phyloP scores from a whole-genome alignment of 2,329 filamentous ascomycete species.

The Sporothrix inflata region DNA sequence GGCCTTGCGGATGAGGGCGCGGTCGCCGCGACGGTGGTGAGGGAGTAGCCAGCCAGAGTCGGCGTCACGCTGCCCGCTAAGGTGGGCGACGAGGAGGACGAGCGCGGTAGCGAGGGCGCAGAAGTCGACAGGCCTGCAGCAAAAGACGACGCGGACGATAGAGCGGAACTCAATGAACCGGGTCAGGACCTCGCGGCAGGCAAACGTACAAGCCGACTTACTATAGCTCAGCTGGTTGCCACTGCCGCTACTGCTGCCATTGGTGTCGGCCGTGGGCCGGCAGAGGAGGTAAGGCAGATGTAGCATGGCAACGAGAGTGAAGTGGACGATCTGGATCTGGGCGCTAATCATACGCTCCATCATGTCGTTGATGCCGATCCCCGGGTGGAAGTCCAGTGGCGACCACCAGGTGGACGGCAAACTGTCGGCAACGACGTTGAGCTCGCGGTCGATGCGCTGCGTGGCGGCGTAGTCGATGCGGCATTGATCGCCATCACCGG shows the following conservation, averaged over 20 bases:
- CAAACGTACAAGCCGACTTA: constrained; percentile 45
- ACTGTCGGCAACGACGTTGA: constrained; percentile 42
- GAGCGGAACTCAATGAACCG: constrained; percentile 46
- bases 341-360: constrained; percentile 29
- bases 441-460: constrained; percentile 43
- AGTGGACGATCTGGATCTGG: constrained; percentile 45
- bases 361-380: background rate
- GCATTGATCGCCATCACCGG: constrained; percentile 28
- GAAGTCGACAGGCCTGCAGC: constrained; percentile 49
- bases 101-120: constrained; percentile 46
- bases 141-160: constrained; percentile 39
- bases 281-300: constrained; percentile 38
- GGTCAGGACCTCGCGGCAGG: constrained; percentile 48
- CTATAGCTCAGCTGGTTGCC: constrained; percentile 41
- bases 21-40: constrained; percentile 48
- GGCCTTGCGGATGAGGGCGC: constrained; percentile 45
- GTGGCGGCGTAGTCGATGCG: constrained; percentile 38
- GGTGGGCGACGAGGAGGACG: constrained; percentile 47
- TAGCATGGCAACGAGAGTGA: constrained; percentile 47
- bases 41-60: constrained; percentile 37
- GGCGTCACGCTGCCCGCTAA: constrained; percentile 37
- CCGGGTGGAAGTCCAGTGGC: constrained; percentile 5
- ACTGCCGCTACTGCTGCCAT: no score
- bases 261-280: background rate
- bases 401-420: constrained; percentile 51